Evolutionary conservation across 257 asterid genomes (phyloP).

Genomic region (Schizonepeta tenuifolia): DNA sequence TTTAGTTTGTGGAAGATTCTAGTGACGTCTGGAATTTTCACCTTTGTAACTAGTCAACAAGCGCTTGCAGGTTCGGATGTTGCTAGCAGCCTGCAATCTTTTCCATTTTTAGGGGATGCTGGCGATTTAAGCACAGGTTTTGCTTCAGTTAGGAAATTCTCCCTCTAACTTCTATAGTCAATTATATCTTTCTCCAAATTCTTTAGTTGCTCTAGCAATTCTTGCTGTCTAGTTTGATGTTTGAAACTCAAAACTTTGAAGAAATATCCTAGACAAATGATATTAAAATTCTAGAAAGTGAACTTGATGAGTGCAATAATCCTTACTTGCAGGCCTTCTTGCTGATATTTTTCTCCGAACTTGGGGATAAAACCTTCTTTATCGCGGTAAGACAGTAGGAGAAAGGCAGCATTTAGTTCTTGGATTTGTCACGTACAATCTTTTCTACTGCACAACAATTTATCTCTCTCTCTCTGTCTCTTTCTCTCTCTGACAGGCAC

Average conservation of each 20-base stretch:
- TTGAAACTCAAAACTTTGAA: neutral
- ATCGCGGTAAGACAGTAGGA: constrained; percentile 70
- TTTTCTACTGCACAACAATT: no score
- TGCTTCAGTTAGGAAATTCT: constrained; percentile 99
- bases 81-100: constrained; percentile 50
- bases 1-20: constrained; percentile 49
- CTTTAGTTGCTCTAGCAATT: neutral
- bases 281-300: constrained; percentile 8
- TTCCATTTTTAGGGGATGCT: constrained; percentile 70
- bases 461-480: no score
- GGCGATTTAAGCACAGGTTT: constrained; percentile 97
- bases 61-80: constrained; percentile 76
- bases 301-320: constrained; percentile 23
- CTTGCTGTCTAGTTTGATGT: neutral
- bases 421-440: no score
- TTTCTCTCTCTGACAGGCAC: constrained; percentile 63
- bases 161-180: constrained; percentile 52
- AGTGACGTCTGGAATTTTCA: constrained; percentile 62
- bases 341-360: constrained; percentile 96
- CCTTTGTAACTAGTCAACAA: constrained; percentile 63
- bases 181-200: neutral
- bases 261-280: no score
- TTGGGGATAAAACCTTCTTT: constrained; percentile 98
- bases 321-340: constrained; percentile 84
- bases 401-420: no score